phyloP scores from a whole-genome alignment of 1,284 basidiomycete species.

The Trametes versicolor region DNA sequence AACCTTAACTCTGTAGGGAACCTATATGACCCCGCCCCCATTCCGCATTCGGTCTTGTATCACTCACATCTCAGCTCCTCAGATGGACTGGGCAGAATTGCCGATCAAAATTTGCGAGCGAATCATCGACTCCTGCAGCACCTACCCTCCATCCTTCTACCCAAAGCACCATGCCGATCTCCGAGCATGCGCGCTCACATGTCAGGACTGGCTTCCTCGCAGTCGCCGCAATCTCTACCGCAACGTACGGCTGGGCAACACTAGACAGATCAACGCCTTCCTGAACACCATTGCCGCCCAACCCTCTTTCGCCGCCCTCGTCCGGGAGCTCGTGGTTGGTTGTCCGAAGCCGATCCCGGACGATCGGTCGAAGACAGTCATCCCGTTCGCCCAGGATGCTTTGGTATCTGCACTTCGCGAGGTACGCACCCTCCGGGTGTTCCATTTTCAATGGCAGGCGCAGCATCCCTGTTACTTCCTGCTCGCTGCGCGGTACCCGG shows the following conservation, averaged over 20 bases:
- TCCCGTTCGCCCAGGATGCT: background rate
- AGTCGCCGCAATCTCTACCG: constrained; percentile 7
- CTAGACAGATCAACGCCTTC: background rate
- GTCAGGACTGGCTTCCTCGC: constrained; percentile 7
- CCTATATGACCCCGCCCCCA: no score
- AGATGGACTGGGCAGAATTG: background rate
- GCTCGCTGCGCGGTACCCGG: constrained; percentile 3
- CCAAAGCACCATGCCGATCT: background rate
- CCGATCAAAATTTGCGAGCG: background rate
- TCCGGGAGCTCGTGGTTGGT: background rate
- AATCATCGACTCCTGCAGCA: constrained; percentile 2
- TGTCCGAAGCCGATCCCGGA: background rate
- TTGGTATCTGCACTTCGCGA: no score
- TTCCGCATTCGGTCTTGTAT: background rate
- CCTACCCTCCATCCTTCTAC: background rate
- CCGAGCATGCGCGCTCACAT: constrained; percentile 1
- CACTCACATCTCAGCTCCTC: background rate
- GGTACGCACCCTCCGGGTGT: no score
- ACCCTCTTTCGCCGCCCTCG: background rate
- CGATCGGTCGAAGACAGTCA: background rate
- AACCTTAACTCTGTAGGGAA: no score
- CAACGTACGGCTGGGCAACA: background rate
- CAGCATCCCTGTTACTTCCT: background rate
- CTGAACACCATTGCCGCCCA: background rate
- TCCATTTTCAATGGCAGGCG: background rate